These are phyloP conservation scores for Globisporangium splendens DNA, from an alignment of 352 stramenopile genomes.

Conservation along the genomic window DNA sequence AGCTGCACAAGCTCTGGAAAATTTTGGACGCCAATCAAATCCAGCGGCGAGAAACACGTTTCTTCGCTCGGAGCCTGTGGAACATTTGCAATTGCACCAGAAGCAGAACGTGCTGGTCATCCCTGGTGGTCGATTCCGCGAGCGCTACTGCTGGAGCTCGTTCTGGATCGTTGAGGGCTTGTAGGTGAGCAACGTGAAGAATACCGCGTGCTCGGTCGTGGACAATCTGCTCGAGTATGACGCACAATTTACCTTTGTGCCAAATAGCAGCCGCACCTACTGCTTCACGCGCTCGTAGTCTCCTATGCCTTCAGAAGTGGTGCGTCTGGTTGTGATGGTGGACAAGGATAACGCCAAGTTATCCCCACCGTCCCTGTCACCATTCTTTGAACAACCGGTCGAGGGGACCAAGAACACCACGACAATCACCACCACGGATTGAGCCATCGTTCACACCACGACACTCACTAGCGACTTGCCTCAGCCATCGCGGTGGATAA, in stretches of 20 bases:
- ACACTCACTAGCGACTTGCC: too few species aligned
- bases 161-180: slow-evolving; percentile 91
- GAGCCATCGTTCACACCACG: too few species aligned
- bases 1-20: slow-evolving; percentile 78
- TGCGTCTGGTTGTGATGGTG: slow-evolving; percentile 49
- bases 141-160: slow-evolving; percentile 92
- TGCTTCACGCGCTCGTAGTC: slow-evolving; percentile 89
- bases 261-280: slow-evolving; percentile 88
- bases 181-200: slow-evolving; percentile 73
- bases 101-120: slow-evolving; percentile 76
- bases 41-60: slow-evolving; percentile 46
- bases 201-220: slow-evolving; percentile 73
- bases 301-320: slow-evolving; percentile 86
- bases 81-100: slow-evolving; percentile 25
- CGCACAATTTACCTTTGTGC: slow-evolving; percentile 81
- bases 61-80: slow-evolving; percentile 36
- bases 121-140: slow-evolving; percentile 85
- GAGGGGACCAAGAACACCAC: too few species aligned
- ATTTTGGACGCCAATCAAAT: slow-evolving; percentile 56
- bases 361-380: too few species aligned
- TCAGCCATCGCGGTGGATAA: too few species aligned
- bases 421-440: too few species aligned
- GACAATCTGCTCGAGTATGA: slow-evolving; percentile 87
- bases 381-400: too few species aligned
- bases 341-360: slow-evolving; percentile 27